These are phyloP conservation scores for Papiliotrema fonsecae DNA, from an alignment of 1,284 basidiomycete species.

Conservation along the genomic window DNA sequence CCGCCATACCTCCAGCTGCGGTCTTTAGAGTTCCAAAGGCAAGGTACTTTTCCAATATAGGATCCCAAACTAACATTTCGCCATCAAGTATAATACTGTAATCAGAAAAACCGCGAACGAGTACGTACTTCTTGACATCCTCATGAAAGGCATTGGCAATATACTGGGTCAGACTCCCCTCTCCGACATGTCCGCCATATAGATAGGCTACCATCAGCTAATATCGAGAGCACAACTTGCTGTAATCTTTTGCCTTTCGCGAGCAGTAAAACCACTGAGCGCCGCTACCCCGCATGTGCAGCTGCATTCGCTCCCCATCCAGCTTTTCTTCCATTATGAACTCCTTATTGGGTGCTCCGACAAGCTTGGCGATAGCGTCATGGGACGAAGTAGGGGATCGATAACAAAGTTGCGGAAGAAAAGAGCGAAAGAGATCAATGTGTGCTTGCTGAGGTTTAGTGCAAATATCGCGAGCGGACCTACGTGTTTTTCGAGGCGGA, in stretches of 20 bases:
- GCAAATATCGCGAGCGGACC: constrained; percentile 25
- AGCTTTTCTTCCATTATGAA: constrained; percentile 94
- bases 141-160: constrained; percentile 70
- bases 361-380: constrained; percentile 74
- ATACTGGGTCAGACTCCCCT: constrained; percentile 78
- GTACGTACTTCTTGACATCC: constrained; percentile 69
- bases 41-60: constrained; percentile 72
- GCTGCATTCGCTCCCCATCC: constrained; percentile 88
- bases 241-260: constrained; percentile 89
- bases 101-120: not conserved
- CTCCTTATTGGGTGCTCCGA: constrained; percentile 57
- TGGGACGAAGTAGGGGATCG: constrained; percentile 67
- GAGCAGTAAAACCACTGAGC: constrained; percentile 83
- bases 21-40: constrained; percentile 90
- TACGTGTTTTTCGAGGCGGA: constrained; percentile 52
- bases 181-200: constrained; percentile 74
- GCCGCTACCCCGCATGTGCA: constrained; percentile 76
- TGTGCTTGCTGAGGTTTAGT: constrained; percentile 62
- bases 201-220: constrained; percentile 53
- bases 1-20: constrained; percentile 64
- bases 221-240: constrained; percentile 38
- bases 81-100: constrained; percentile 86
- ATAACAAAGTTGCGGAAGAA: constrained; percentile 89
- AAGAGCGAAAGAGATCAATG: constrained; percentile 72
- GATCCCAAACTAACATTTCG: constrained; percentile 97